Evolutionary conservation across 768 basidiomycete species (phyloP).

Genomic region (Austroboletus festivus): DNA sequence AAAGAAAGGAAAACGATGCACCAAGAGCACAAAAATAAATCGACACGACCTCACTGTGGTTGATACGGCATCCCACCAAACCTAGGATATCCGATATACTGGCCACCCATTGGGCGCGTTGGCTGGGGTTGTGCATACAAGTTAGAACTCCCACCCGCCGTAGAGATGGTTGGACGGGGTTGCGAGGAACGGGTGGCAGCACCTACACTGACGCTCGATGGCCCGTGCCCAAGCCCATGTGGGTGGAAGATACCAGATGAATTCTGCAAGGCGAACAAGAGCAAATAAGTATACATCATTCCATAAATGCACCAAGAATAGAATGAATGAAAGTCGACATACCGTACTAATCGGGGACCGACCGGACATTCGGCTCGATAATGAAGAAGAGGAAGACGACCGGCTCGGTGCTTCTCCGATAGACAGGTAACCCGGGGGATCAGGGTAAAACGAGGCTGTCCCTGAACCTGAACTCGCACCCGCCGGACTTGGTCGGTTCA

Average conservation of each 20-base stretch:
- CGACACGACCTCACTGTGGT: constrained; percentile 7
- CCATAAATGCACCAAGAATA: constrained; percentile 1
- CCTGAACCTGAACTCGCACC: constrained; percentile 11
- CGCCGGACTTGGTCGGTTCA: constrained; percentile 14
- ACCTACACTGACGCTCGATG: constrained; percentile 7
- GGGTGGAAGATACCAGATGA: constrained; percentile 23
- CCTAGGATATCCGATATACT: constrained; percentile 21
- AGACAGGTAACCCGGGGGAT: constrained; percentile 22
- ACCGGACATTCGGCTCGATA: constrained; percentile 32
- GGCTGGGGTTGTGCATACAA: constrained; percentile 27
- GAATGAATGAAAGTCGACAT: not conserved
- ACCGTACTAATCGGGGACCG: constrained; percentile 30
- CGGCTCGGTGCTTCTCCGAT: constrained; percentile 27
- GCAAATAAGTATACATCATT: constrained; percentile 6
- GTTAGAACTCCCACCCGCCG: constrained; percentile 5
- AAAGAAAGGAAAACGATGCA: too few relatives aligned
- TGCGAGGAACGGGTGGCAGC: constrained; percentile 20
- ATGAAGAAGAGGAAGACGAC: constrained; percentile 32
- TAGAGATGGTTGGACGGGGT: constrained; percentile 12
- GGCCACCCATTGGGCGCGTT: constrained; percentile 14
- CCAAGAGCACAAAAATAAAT: too few relatives aligned
- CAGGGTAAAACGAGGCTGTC: constrained; percentile 18
- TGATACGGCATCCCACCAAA: constrained; percentile 27
- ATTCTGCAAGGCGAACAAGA: constrained; percentile 13
- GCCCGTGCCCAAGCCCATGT: not conserved